Percentiles rank a stretch among this genome's conserved stretches.
These are phyloP conservation scores for Suhomyces wounanorum DNA, from an alignment of 1,139 yeast species.

Conservation along the genomic window DNA sequence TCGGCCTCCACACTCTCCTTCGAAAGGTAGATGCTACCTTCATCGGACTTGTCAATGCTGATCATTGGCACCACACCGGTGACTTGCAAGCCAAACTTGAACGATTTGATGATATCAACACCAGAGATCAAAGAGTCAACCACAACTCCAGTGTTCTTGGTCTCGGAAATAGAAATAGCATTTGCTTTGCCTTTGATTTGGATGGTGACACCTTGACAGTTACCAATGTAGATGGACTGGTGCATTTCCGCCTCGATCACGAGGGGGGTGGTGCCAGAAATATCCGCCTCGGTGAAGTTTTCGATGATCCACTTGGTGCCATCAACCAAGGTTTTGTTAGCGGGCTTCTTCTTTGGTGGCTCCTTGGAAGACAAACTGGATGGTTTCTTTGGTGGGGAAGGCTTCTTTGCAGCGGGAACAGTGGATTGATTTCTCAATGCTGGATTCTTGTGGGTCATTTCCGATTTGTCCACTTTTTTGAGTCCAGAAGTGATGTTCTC, in stretches of 20 bases:
- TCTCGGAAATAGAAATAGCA: slow-evolving; percentile 78
- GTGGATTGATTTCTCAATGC: slow-evolving; percentile 58
- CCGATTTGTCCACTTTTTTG: slow-evolving; percentile 88
- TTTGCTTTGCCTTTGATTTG: slow-evolving; percentile 91
- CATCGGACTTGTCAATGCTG: slow-evolving; percentile 85
- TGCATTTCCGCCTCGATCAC: slow-evolving; percentile 78
- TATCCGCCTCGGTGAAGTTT: slow-evolving; percentile 60
- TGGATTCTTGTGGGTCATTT: slow-evolving; percentile 95
- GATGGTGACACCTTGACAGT: slow-evolving; percentile 70
- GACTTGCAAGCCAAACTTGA: slow-evolving; percentile 82
- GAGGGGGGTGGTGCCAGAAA: slow-evolving; percentile 49
- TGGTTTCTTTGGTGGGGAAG: slow-evolving; percentile 78
- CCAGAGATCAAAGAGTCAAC: slow-evolving; percentile 87
- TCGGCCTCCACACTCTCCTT: slow-evolving; percentile 70
- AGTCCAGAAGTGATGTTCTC: slow-evolving; percentile 79
- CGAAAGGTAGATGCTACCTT: slow-evolving; percentile 79
- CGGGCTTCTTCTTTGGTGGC: slow-evolving; percentile 57
- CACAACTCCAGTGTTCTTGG: slow-evolving; percentile 72
- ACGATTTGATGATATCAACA: slow-evolving; percentile 81
- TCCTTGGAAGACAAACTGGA: slow-evolving; percentile 46
- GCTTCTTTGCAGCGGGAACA: slow-evolving; percentile 46
- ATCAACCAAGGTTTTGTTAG: slow-evolving; percentile 78
- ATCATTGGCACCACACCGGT: slow-evolving; percentile 79
- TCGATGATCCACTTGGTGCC: slow-evolving; percentile 86
- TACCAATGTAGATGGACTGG: slow-evolving; percentile 87